These are phyloP conservation scores for Cucumis hystrix DNA, from an alignment of 306 rosid species.

Conservation along the genomic window DNA sequence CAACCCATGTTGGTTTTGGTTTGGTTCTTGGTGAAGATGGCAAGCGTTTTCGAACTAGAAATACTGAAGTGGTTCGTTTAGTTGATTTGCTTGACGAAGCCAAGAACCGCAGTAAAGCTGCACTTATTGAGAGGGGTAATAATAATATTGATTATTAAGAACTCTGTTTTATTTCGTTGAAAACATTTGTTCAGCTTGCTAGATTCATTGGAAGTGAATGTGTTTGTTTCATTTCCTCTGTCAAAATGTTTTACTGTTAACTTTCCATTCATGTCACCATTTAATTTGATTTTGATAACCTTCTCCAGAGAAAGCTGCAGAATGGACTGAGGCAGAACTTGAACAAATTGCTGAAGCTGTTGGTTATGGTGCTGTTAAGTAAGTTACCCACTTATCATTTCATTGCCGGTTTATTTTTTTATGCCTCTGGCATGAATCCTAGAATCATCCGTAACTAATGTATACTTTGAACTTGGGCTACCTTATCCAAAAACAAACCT, in stretches of 20 bases:
- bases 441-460: background rate
- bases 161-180: background rate
- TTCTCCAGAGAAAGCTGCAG: slow-evolving; percentile 40
- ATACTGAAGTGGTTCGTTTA: slow-evolving; percentile 74
- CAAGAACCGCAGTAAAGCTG: slow-evolving; percentile 72
- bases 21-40: slow-evolving; percentile 98
- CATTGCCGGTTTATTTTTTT: background rate
- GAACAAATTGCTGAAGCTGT: slow-evolving; percentile 64
- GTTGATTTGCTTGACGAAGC: slow-evolving; percentile 98
- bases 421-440: background rate
- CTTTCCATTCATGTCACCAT: background rate
- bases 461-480: background rate
- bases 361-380: slow-evolving; percentile 96
- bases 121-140: slow-evolving; percentile 75
- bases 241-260: background rate
- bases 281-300: background rate
- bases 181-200: background rate
- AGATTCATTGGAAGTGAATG: background rate
- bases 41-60: slow-evolving; percentile 77
- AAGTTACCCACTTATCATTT: slow-evolving; percentile 22
- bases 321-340: slow-evolving; percentile 69
- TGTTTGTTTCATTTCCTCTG: background rate
- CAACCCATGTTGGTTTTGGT: slow-evolving; percentile 87
- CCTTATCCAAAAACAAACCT: background rate
- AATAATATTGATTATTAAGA: background rate